A percentile compares a stretch with the other conserved stretches of the same genome.
Evolutionary conservation across 139 green algal genomes (phyloP).

Genomic region (Bryopsis sp.): DNA sequence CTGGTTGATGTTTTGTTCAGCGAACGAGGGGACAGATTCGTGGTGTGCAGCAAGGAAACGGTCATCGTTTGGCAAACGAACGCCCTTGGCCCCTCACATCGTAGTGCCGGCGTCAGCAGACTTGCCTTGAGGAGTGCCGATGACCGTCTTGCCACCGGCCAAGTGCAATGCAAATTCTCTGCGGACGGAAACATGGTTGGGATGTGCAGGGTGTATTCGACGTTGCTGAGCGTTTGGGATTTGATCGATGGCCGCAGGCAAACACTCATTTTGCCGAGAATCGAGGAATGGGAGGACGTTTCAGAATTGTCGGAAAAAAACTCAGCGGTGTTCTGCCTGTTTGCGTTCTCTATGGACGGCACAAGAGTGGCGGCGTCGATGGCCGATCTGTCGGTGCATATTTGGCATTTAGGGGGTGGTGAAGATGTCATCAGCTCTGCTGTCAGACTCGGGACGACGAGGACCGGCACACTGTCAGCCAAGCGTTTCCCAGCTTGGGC

Average conservation of each 20-base stretch:
- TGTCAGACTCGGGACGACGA: not conserved
- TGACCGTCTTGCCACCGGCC: not conserved
- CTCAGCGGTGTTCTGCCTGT: conserved; percentile 9
- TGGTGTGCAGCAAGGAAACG: not conserved
- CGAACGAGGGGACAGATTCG: not conserved
- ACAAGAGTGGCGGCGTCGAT: not conserved
- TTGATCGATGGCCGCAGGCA: not conserved
- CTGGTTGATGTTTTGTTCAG: not conserved
- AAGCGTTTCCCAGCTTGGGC: no score
- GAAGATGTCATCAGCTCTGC: no score
- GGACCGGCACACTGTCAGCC: no score
- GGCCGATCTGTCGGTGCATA: not conserved
- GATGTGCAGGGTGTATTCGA: not conserved
- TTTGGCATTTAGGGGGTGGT: conserved; percentile 13
- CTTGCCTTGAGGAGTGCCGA: not conserved
- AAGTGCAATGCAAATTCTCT: conserved; percentile 14
- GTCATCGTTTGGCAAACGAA: conserved; percentile 4
- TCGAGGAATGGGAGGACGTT: no score
- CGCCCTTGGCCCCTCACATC: not conserved
- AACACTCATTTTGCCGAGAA: no score
- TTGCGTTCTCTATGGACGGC: conserved; percentile 2
- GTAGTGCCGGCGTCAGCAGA: no score
- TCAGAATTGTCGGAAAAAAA: no score
- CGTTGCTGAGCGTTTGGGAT: conserved; percentile 8
- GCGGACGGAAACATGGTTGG: not conserved